Base-by-base conservation (phyloP, 2,329 filamentous ascomycete genomes). In the Neopestalotiopsis rosae region DNA sequence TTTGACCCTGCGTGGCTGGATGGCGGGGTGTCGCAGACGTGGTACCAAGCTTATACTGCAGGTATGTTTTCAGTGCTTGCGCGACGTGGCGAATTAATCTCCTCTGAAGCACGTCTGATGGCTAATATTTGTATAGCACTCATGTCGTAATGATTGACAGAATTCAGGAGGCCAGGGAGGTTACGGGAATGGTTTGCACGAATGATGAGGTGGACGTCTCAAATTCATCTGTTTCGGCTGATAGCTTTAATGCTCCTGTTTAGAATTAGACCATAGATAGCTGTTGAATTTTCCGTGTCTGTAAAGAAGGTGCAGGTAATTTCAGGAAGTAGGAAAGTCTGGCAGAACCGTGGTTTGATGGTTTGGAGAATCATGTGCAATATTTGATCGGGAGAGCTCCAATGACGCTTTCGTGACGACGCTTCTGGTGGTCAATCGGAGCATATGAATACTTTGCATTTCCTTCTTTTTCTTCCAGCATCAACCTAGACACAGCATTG, bases 21-120 rank as follows among this genome's bases (percentile, higher is more conserved):
- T 81, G 94, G 93, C 1, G 95, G 96, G 17, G 94, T 93, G 2
- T 92, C 90, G 75, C 83, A 90, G 80, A 95, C 93, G 34, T 97
- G 94, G 94, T 97, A 95, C 82, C 81, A 97, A 81, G 91, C 92
- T 56, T 94, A 90, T 80, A 86, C 91, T 74, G 94, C 93, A 62
- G 59, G 59, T 62, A 62, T 10, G 59, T 42, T 34, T 17, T 34
- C 17, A 10, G 14, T 62, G 12, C 14, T 34, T 9, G 17, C 12
- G 30, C 34, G 0, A 38, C 34, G 34, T 6, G 6, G 10, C 34
- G 10, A 20, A 34, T 34, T 10, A 38, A 34, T 34, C 17, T 38
- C 32, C 4, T 3, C n/a, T 12, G 13, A n/a, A 14, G 3, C 24
- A 12, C 30, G 24, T 34, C 28, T 30, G 13, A 62, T 12, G 17